phyloP scores from a whole-genome alignment of 129 eudicot genomes.

The Centella asiatica region DNA sequence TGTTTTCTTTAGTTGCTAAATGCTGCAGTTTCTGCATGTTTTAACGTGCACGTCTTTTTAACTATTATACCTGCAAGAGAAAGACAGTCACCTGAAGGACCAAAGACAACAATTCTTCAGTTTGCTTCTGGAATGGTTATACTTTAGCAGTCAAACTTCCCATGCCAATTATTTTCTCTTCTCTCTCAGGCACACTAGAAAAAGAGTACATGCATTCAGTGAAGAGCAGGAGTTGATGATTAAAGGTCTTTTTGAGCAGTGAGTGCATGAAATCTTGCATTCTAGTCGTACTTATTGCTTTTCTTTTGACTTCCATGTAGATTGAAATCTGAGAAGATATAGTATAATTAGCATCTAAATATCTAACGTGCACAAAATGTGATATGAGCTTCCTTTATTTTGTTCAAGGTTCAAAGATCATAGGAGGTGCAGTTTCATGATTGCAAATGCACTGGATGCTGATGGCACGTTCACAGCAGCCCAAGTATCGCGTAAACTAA shows the following conservation, averaged over 20 bases:
- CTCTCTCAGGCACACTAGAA: constrained; percentile 53
- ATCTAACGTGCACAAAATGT: background rate
- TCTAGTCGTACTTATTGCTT: background rate
- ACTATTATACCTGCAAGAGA: background rate
- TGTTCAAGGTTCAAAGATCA: constrained; percentile 69
- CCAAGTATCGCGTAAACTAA: constrained; percentile 75
- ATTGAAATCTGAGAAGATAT: background rate
- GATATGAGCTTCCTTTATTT: constrained; percentile 11
- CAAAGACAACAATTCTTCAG: background rate
- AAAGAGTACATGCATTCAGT: constrained; percentile 69
- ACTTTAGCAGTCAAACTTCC: background rate
- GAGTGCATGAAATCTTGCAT: constrained; percentile 30
- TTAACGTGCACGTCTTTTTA: background rate
- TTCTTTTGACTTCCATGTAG: background rate
- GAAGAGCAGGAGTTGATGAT: constrained; percentile 67
- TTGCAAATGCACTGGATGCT: constrained; percentile 72
- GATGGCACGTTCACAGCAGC: constrained; percentile 61
- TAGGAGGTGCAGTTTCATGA: constrained; percentile 78
- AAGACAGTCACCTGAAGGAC: background rate
- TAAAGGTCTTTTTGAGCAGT: constrained; percentile 82
- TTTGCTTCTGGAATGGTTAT: background rate
- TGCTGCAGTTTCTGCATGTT: constrained; percentile 9
- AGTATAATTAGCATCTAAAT: background rate
- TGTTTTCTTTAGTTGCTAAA: constrained; percentile 24
- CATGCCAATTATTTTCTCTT: constrained; percentile 5